Conservation (phyloP, 352 stramenopile species). For the Phytophthora niederhauseri region DNA sequence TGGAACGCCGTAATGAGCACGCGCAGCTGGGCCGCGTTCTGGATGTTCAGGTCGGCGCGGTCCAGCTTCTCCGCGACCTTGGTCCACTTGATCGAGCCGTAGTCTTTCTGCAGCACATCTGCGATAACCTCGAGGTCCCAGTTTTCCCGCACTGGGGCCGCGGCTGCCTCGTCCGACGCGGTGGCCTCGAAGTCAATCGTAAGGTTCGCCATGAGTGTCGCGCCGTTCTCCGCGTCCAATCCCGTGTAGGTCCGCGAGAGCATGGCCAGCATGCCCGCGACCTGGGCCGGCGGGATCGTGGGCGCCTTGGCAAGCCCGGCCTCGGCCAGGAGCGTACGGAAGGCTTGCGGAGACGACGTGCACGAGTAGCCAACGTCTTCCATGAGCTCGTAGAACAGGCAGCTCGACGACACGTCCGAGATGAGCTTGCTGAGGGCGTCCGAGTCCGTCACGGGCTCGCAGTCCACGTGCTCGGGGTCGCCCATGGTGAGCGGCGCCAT, state of each 20-base stretch:
- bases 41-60: slow-evolving; percentile 71
- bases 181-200: slow-evolving; percentile 76
- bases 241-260: slow-evolving; percentile 80
- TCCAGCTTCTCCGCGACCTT: slow-evolving; percentile 90
- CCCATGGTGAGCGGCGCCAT: slow-evolving; percentile 88
- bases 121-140: slow-evolving; percentile 90
- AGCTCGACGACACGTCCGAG: slow-evolving; percentile 76
- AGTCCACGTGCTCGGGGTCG: slow-evolving; percentile 89
- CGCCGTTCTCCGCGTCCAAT: slow-evolving; percentile 67
- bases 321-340: slow-evolving; percentile 85
- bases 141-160: slow-evolving; percentile 44
- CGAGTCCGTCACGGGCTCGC: slow-evolving; percentile 55
- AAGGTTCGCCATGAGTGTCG: slow-evolving; percentile 82
- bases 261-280: slow-evolving; percentile 91
- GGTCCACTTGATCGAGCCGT: slow-evolving; percentile 82
- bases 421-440: slow-evolving; percentile 82
- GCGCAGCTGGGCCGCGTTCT: slow-evolving; percentile 66
- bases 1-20: slow-evolving; percentile 84
- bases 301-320: slow-evolving; percentile 79
- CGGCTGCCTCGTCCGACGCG: slow-evolving; percentile 32
- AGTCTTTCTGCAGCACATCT: slow-evolving; percentile 86
- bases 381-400: slow-evolving; percentile 92
- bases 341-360: slow-evolving; percentile 76
- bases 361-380: slow-evolving; percentile 90
- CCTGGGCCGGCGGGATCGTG: slow-evolving; percentile 85